Evolutionary conservation across 805 yeast species (phyloP).

Genomic region (Phaffomyces opuntiae): DNA sequence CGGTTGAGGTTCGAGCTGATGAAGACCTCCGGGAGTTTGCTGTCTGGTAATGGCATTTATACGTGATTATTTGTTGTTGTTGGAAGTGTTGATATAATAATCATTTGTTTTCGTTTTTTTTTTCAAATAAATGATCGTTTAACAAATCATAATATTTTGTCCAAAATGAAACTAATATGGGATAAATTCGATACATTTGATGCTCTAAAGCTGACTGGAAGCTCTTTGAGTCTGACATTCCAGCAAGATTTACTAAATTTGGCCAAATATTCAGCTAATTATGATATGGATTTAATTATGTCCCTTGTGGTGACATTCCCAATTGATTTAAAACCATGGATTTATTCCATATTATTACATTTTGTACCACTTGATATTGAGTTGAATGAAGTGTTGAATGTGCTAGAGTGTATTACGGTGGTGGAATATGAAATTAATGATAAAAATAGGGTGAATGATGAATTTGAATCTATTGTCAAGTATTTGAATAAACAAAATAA

Average conservation of each 20-base stretch:
- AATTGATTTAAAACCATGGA: not conserved
- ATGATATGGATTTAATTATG: not conserved
- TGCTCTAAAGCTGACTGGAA: not conserved
- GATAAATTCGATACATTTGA: not conserved
- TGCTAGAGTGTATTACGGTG: not conserved
- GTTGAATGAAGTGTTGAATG: not conserved
- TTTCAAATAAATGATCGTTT: not conserved
- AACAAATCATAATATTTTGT: not conserved
- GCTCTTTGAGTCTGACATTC: not conserved
- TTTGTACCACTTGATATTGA: not conserved
- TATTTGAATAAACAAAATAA: slow-evolving; percentile 1
- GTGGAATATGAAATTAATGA: not conserved
- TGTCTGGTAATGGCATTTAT: slow-evolving; percentile 5
- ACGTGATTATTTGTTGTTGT: not conserved
- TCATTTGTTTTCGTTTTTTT: not conserved
- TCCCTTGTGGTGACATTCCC: not conserved
- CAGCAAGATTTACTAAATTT: slow-evolving; percentile 1
- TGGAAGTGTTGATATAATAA: not conserved
- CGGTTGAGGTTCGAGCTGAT: slow-evolving; percentile 2
- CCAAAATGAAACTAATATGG: slow-evolving; percentile 1
- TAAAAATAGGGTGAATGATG: not conserved
- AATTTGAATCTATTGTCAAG: not conserved
- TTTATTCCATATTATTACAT: slow-evolving; percentile 3
- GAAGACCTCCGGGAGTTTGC: slow-evolving; percentile 4
- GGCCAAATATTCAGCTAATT: not conserved